phyloP scores from a whole-genome alignment of 768 basidiomycete genomes.

The Agaricus bisporus region DNA sequence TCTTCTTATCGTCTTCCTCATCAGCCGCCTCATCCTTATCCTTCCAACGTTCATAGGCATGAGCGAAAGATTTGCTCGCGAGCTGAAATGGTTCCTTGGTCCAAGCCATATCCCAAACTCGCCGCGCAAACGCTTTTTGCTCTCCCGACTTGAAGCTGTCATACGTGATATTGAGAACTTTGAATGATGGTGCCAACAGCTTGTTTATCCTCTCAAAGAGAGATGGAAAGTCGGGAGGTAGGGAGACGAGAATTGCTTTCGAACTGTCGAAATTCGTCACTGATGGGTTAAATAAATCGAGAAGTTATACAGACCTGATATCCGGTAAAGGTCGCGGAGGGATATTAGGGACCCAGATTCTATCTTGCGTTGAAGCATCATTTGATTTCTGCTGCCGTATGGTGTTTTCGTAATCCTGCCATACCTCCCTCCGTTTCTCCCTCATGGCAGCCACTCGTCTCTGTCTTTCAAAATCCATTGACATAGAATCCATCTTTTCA shows the following conservation, averaged over 20 bases:
- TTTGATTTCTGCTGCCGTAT: constrained; percentile 23
- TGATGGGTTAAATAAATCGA: background rate
- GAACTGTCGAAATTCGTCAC: constrained; percentile 24
- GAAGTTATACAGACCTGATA: constrained; percentile 24
- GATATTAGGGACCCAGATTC: constrained; percentile 34
- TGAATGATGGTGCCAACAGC: constrained; percentile 52
- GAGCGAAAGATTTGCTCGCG: constrained; percentile 33
- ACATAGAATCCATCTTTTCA: constrained; percentile 58
- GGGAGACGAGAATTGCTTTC: constrained; percentile 46
- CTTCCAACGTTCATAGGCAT: constrained; percentile 41
- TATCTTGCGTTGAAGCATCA: constrained; percentile 17
- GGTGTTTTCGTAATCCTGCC: constrained; percentile 48
- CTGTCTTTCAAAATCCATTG: constrained; percentile 47
- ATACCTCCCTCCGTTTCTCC: constrained; percentile 35
- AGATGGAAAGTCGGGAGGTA: constrained; percentile 53
- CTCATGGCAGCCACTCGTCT: constrained; percentile 31
- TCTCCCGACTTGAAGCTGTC: constrained; percentile 54
- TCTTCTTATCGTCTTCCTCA: constrained; percentile 35
- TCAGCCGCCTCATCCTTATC: constrained; percentile 30
- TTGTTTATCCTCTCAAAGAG: constrained; percentile 46
- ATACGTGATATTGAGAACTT: constrained; percentile 42
- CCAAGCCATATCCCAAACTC: constrained; percentile 59
- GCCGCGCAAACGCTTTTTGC: constrained; percentile 48
- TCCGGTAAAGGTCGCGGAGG: constrained; percentile 36
- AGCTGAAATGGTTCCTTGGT: constrained; percentile 54